Evolutionary conservation across 2,329 filamentous ascomycete species (phyloP).

Genomic region (Ophiocordyceps camponoti-floridani): DNA sequence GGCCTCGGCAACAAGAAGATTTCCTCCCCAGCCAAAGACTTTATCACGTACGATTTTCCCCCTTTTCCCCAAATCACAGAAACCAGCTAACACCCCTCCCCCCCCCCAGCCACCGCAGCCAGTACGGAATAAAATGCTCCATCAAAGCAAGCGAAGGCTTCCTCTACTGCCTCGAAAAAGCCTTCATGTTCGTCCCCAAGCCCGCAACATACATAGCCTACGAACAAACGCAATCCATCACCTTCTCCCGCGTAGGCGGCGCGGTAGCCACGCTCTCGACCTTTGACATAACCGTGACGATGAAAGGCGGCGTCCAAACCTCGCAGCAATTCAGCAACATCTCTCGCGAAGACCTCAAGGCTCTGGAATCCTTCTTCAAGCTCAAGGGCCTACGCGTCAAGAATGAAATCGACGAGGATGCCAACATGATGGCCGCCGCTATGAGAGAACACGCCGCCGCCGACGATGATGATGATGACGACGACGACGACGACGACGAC

Average conservation of each 20-base stretch:
- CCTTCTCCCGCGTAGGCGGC: conserved; percentile 88
- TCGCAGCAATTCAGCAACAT: conserved; percentile 98
- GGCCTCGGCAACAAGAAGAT: conserved; percentile 91
- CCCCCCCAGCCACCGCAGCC: conserved; percentile 55
- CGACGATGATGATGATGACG: conserved; percentile 35
- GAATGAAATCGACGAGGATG: conserved; percentile 97
- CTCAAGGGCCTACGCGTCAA: conserved; percentile 87
- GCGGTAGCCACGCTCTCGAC: conserved; percentile 87
- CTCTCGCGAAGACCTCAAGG: conserved; percentile 92
- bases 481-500: conserved; percentile 42
- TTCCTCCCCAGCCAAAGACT: conserved; percentile 84
- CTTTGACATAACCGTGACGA: conserved; percentile 86
- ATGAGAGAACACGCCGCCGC: conserved; percentile 70
- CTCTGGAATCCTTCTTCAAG: conserved; percentile 95
- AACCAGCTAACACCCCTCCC: not conserved
- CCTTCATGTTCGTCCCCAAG: conserved; percentile 98
- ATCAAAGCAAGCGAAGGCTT: conserved; percentile 99
- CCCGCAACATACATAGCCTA: conserved; percentile 94
- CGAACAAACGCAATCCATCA: conserved; percentile 80
- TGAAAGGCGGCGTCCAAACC: conserved; percentile 62
- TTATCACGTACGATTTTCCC: conserved; percentile 43
- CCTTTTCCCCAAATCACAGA: too few species aligned
- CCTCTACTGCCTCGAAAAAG: conserved; percentile 92
- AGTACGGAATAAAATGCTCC: conserved; percentile 96
- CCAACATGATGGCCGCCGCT: conserved; percentile 60